Base-by-base conservation (phyloP, 108 stramenopile species). In the Nannochloropsis gaditana region DNA sequence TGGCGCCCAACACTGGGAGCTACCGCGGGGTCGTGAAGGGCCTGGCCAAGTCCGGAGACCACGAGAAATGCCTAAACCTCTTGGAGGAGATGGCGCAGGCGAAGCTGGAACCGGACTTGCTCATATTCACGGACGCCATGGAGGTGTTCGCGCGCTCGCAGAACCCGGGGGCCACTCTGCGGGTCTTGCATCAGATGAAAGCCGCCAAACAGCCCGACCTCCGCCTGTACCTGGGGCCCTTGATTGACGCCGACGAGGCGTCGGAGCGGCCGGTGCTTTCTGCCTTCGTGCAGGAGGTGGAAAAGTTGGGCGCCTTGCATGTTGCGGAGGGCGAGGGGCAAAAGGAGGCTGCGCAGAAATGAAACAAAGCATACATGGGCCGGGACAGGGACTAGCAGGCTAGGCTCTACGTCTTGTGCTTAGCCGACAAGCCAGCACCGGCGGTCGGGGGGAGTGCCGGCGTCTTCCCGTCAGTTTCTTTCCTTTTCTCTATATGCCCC, bases 151-250 rank as follows among this genome's bases (percentile, higher is more conserved):
- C 59, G 59, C 15, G 59, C 19, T n/a, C 19, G 15, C 59, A 73
- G 2, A 73, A 73, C 59, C 59, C 59, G 59, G 59, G 59, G 59
- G 59, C 59, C 19, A 73, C 59, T 15, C 15, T 73, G 2, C 15
- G 59, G 59, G n/a, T 73, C n/a, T 73, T 73, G 59, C 15, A 73
- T n/a, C 59, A 73, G n/a, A 73, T 73, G 59, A 73, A 73, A n/a
- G 59, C 19, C 19, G 59, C 59, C 19, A 73, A 73, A n/a, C 59
- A 73, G n/a, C 59, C 59, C 19, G 59, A 73, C n/a, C 59, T 73
- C 15, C 15, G 59, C 19, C n/a, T 73, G 59, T 73, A 73, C 6
- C 59, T 73, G n/a, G 59, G 19, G 59, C 59, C 59, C 4, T 73
- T 73, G n/a, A 73, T 73, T 73, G 59, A 73, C n/a, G 59, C 59